A percentile compares a stretch with the other conserved stretches of the same genome.
Evolutionary conservation across 176 grass and related monocot genomes (phyloP).

Genomic region (Avena atlantica): DNA sequence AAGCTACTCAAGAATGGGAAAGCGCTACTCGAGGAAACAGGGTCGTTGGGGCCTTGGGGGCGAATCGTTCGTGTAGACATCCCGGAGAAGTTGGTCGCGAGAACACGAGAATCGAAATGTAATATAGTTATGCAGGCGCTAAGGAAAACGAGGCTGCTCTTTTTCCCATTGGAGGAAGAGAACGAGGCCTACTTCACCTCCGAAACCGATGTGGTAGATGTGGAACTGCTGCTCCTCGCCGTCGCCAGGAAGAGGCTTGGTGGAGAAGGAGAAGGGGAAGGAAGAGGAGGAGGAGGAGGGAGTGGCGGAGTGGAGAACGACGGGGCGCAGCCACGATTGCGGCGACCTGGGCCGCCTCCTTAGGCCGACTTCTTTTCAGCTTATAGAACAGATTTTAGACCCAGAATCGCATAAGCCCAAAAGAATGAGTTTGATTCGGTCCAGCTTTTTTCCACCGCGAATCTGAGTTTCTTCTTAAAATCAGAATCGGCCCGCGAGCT

Average conservation of each 20-base stretch:
- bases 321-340: not conserved
- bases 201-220: not conserved
- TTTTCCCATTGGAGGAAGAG: not conserved
- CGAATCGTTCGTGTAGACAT: not conserved
- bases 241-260: slow-evolving; percentile 6
- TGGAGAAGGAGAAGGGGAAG: not conserved
- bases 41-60: too few relatives aligned
- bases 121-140: not conserved
- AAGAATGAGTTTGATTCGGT: too few relatives aligned
- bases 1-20: not conserved
- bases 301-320: not conserved
- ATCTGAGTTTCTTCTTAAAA: too few relatives aligned
- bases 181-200: not conserved
- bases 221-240: not conserved
- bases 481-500: too few relatives aligned
- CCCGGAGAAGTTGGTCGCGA: not conserved
- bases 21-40: not conserved
- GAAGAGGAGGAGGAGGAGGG: not conserved
- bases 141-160: not conserved
- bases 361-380: too few relatives aligned
- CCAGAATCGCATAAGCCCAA: too few relatives aligned
- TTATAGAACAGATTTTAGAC: too few relatives aligned
- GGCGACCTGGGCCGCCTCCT: not conserved
- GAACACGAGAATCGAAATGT: not conserved
- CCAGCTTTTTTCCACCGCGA: too few relatives aligned